A percentile compares a stretch with the other conserved stretches of the same genome.
phyloP scores from a whole-genome alignment of 345 rosid species.

The Cardamine resedifolia region DNA sequence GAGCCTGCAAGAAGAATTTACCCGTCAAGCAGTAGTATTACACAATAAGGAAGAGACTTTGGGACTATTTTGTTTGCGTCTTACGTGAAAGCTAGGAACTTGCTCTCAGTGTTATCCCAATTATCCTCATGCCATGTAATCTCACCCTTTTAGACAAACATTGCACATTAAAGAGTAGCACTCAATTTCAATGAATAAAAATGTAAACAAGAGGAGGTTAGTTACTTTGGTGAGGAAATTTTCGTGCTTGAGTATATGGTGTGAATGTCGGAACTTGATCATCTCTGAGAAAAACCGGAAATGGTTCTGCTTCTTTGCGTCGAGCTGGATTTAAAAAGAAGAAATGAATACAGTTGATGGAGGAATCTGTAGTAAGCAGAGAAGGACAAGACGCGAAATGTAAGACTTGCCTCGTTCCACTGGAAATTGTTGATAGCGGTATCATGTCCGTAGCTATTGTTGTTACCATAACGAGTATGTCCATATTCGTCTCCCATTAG shows the following conservation, averaged over 20 bases:
- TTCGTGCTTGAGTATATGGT: conserved; percentile 49
- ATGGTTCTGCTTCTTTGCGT: conserved; percentile 49
- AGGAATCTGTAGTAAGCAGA: background rate
- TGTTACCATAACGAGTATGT: conserved; percentile 86
- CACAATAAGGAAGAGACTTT: background rate
- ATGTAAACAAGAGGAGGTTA: conserved; percentile 11
- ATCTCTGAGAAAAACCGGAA: conserved; percentile 84
- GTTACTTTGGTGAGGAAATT: conserved; percentile 68
- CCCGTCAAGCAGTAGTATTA: background rate
- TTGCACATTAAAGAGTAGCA: conserved; percentile 10
- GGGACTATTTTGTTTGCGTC: conserved; percentile 15
- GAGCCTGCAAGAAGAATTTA: conserved; percentile 51
- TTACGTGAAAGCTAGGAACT: conserved; percentile 94
- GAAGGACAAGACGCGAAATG: background rate
- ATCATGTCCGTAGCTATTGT: conserved; percentile 95
- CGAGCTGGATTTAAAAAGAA: conserved; percentile 47
- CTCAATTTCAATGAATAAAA: background rate
- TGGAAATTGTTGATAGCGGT: conserved; percentile 78
- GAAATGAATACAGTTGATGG: background rate
- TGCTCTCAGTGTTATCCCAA: conserved; percentile 86
- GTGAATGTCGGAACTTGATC: conserved; percentile 61
- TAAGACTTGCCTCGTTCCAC: conserved; percentile 62
- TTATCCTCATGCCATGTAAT: conserved; percentile 94
- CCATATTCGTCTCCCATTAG: conserved; percentile 97
- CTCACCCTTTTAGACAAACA: conserved; percentile 57